Conservation (phyloP, 2,329 filamentous ascomycete genomes). For the Alternaria sp. region DNA sequence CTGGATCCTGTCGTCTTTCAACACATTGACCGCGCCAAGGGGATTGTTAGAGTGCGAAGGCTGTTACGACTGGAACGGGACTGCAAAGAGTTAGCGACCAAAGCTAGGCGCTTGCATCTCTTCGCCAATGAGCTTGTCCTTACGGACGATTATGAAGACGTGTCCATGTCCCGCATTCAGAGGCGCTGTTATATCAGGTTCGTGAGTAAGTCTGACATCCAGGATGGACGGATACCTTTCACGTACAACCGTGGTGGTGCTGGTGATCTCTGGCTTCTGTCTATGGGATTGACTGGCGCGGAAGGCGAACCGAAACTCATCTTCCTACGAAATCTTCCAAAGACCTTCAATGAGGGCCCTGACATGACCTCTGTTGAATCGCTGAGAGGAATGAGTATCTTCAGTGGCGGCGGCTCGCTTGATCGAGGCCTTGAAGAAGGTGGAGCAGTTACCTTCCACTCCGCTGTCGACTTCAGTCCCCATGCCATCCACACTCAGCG, state of each 20-base stretch:
- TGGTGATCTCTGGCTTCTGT: constrained; percentile 71
- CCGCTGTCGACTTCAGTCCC: constrained; percentile 70
- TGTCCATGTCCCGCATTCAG: constrained; percentile 54
- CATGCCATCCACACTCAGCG: constrained; percentile 75
- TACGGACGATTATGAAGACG: constrained; percentile 53
- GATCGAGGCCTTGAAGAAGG: constrained; percentile 78
- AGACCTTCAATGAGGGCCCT: constrained; percentile 59
- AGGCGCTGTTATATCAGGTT: constrained; percentile 67
- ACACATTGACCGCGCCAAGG: constrained; percentile 35
- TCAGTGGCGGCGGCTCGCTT: constrained; percentile 79
- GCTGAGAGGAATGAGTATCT: constrained; percentile 69
- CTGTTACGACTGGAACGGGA: constrained; percentile 58
- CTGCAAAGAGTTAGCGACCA: constrained; percentile 41
- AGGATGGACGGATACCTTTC: constrained; percentile 53
- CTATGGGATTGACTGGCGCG: constrained; percentile 33
- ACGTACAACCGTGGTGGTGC: constrained; percentile 72
- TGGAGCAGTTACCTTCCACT: constrained; percentile 68
- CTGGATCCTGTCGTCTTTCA: constrained; percentile 70
- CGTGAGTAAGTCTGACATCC: constrained; percentile 52
- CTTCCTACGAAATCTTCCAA: constrained; percentile 15
- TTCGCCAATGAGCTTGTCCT: constrained; percentile 67
- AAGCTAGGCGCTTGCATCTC: constrained; percentile 28
- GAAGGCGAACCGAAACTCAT: not conserved
- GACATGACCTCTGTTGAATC: constrained; percentile 53
- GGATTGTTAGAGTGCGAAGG: constrained; percentile 55